phyloP scores from a whole-genome alignment of 2,329 filamentous ascomycete genomes.

The Akanthomyces lecanii region DNA sequence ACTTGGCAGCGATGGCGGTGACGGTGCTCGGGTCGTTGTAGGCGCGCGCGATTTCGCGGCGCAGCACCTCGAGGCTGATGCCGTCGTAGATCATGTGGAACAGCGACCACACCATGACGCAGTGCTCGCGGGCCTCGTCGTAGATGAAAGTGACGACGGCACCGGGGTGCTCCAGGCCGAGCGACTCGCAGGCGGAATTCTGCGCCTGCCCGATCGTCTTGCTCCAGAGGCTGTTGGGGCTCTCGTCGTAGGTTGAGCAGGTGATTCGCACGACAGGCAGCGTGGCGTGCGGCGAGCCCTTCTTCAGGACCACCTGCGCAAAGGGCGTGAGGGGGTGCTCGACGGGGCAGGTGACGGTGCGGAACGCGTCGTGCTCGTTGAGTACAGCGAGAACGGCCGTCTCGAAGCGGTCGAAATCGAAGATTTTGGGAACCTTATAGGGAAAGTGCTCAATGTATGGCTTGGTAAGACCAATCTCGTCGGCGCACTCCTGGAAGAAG shows the following conservation, averaged over 20 bases:
- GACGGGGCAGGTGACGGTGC: conserved; percentile 16
- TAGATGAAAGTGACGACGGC: conserved; percentile 15
- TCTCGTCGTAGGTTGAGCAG: conserved; percentile 14
- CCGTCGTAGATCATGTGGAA: conserved; percentile 30
- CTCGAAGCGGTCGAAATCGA: conserved; percentile 17
- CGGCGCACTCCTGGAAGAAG: conserved; percentile 14
- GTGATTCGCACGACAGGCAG: conserved; percentile 12
- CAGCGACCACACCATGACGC: conserved; percentile 29
- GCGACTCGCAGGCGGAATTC: conserved; percentile 13
- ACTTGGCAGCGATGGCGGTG: conserved; percentile 1
- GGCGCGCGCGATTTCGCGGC: conserved; percentile 14
- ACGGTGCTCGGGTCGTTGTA: conserved; percentile 13
- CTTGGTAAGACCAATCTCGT: conserved; percentile 11
- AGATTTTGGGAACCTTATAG: conserved; percentile 16
- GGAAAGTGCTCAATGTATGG: conserved; percentile 17
- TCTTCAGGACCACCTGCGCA: conserved; percentile 16
- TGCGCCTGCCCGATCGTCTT: conserved; percentile 13
- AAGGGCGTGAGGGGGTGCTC: conserved; percentile 18
- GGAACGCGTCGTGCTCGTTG: conserved; percentile 18
- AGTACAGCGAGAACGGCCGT: conserved; percentile 16
- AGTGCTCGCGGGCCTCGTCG: conserved; percentile 11
- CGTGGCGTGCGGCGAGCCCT: not conserved
- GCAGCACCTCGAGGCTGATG: conserved; percentile 14
- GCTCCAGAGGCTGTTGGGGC: conserved; percentile 12
- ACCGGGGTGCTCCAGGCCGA: conserved; percentile 10